Percentiles rank a stretch among this genome's conserved stretches.
These are phyloP conservation scores for Candida ulmi DNA, from an alignment of 805 yeast species.

Conservation along the genomic window DNA sequence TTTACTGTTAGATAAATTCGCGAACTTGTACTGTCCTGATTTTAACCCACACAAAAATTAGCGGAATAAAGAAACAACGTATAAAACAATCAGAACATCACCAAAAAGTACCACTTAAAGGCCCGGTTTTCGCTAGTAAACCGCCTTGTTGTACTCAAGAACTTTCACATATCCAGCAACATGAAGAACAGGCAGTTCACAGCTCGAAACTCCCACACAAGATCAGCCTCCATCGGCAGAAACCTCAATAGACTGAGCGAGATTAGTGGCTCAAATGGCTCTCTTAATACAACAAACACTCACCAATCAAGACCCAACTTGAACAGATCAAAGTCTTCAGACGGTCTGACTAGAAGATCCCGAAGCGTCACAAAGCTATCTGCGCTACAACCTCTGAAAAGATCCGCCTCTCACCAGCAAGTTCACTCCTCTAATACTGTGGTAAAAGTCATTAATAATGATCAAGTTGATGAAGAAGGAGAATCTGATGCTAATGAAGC, in stretches of 20 bases:
- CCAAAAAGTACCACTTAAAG: no score
- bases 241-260: constrained; percentile 19
- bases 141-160: no score
- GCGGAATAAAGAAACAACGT: no score
- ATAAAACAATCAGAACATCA: no score
- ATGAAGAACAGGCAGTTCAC: constrained; percentile 19
- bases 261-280: constrained; percentile 14
- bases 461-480: constrained; percentile 7
- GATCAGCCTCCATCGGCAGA: constrained; percentile 23
- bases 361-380: constrained; percentile 19
- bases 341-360: constrained; percentile 14
- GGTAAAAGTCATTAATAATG: constrained; percentile 9
- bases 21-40: no score
- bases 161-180: no score
- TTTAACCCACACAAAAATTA: no score
- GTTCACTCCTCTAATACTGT: constrained; percentile 6
- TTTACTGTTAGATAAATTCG: no score
- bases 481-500: constrained; percentile 6
- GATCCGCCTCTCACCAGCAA: constrained; percentile 17
- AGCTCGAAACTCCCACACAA: constrained; percentile 14
- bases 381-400: constrained; percentile 16
- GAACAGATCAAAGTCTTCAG: constrained; percentile 21
- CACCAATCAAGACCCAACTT: constrained; percentile 12
- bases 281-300: constrained; percentile 3
- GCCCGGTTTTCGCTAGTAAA: no score